Evolutionary conservation across 352 stramenopile genomes (phyloP).

Genomic region (Phytophthora colocasiae): DNA sequence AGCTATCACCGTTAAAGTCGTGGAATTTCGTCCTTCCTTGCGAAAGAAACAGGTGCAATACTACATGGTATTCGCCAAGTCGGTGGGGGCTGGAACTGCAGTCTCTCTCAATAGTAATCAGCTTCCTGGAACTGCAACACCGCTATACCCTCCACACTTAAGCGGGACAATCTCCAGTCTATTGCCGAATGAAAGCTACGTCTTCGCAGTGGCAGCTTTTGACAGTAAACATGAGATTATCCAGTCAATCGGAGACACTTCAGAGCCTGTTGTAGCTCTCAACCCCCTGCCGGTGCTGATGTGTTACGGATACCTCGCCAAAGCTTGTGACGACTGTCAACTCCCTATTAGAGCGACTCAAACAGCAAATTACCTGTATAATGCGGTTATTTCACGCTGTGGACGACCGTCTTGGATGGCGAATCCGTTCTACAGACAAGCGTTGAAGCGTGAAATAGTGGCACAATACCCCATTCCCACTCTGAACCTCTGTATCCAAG

Average conservation of each 20-base stretch:
- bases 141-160: conserved; percentile 38
- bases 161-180: conserved; percentile 60
- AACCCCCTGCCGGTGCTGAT: conserved; percentile 69
- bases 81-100: conserved; percentile 67
- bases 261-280: conserved; percentile 61
- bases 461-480: conserved; percentile 59
- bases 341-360: conserved; percentile 38
- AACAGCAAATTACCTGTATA: conserved; percentile 59
- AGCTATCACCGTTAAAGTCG: conserved; percentile 57
- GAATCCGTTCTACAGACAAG: conserved; percentile 72
- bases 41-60: conserved; percentile 52
- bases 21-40: conserved; percentile 45
- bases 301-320: conserved; percentile 80
- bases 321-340: conserved; percentile 49
- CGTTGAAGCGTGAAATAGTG: conserved; percentile 51
- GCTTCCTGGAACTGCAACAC: conserved; percentile 64
- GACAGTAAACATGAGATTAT: conserved; percentile 71
- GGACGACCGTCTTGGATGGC: conserved; percentile 51
- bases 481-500: conserved; percentile 56
- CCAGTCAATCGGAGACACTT: conserved; percentile 70
- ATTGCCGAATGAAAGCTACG: conserved; percentile 76
- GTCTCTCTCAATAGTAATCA: conserved; percentile 82
- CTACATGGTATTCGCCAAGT: conserved; percentile 86
- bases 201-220: conserved; percentile 86
- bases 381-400: conserved; percentile 47